phyloP scores from a whole-genome alignment of 2,329 filamentous ascomycete species.

The Periconia macrospinosa region DNA sequence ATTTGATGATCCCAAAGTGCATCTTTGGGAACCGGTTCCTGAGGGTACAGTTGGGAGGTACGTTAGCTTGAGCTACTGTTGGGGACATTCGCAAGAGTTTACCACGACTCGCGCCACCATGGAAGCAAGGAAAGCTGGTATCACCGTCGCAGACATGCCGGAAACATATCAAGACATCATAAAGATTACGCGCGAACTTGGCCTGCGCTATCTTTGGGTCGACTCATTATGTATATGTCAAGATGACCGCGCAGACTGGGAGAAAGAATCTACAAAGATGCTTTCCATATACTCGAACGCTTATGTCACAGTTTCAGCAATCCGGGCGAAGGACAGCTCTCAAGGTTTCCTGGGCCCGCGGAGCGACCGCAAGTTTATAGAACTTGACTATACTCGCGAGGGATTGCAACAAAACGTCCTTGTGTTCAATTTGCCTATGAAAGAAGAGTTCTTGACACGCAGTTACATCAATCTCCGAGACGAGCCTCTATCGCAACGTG shows the following conservation, averaged over 20 bases:
- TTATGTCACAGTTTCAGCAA: constrained; percentile 13
- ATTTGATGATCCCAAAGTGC: background rate
- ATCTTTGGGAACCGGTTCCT: constrained; percentile 8
- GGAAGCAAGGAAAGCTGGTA: constrained; percentile 1
- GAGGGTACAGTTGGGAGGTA: constrained; percentile 7
- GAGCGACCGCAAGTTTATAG: background rate
- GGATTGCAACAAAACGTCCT: constrained; percentile 2
- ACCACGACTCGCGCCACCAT: constrained; percentile 6
- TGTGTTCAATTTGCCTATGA: constrained; percentile 5
- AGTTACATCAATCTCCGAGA: constrained; percentile 3
- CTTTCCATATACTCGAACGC: constrained; percentile 13
- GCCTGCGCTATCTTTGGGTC: constrained; percentile 18
- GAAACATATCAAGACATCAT: constrained; percentile 9
- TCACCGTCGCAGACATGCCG: constrained; percentile 7
- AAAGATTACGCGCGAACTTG: constrained; percentile 10
- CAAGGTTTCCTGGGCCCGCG: constrained; percentile 6
- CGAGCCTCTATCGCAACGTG: constrained; percentile 8
- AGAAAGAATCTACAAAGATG: constrained; percentile 19
- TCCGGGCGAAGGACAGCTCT: constrained; percentile 5
- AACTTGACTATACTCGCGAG: constrained; percentile 4
- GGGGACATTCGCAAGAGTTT: constrained; percentile 6
- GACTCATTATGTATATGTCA: constrained; percentile 21
- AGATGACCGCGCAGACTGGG: constrained; percentile 15
- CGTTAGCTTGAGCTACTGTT: constrained; percentile 10
- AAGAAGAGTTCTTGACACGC: background rate